Conservation (phyloP, 441 rosid genomes). For the Biscutella laevigata region DNA sequence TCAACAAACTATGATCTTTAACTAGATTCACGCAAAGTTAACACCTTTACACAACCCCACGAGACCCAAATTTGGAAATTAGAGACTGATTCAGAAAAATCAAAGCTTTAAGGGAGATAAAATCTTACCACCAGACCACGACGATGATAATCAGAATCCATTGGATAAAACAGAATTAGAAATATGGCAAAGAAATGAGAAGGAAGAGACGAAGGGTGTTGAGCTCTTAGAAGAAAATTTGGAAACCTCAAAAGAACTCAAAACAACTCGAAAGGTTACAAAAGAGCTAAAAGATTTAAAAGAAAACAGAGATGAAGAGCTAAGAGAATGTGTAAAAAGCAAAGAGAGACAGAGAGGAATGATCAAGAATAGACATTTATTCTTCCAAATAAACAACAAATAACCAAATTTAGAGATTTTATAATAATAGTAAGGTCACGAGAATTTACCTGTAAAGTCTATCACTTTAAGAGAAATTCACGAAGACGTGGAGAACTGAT, state of each 20-base stretch:
- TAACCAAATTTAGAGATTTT: conserved; percentile 13
- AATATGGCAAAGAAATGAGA: conserved; percentile 10
- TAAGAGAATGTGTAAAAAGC: conserved; percentile 21
- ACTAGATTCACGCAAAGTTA: conserved; percentile 13
- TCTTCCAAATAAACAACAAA: neutral
- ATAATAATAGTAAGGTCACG: conserved; percentile 2
- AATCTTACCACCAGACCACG: conserved; percentile 40
- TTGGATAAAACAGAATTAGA: conserved; percentile 15
- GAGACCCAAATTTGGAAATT: neutral
- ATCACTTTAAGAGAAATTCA: neutral
- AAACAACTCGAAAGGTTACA: no score
- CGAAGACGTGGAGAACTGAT: conserved; percentile 15
- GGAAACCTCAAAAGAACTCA: conserved; percentile 1
- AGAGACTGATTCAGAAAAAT: neutral
- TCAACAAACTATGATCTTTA: neutral
- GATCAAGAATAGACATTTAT: conserved; percentile 12
- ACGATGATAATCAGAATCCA: conserved; percentile 37
- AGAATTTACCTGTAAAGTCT: conserved; percentile 18
- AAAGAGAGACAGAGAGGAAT: conserved; percentile 11
- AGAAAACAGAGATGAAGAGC: neutral
- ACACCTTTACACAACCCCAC: conserved; percentile 19
- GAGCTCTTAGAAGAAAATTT: neutral
- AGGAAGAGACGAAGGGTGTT: conserved; percentile 7
- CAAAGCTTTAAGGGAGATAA: neutral
- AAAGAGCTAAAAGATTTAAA: neutral